Evolutionary conservation across 768 basidiomycete genomes (phyloP).

Genomic region (Mycena belliarum): DNA sequence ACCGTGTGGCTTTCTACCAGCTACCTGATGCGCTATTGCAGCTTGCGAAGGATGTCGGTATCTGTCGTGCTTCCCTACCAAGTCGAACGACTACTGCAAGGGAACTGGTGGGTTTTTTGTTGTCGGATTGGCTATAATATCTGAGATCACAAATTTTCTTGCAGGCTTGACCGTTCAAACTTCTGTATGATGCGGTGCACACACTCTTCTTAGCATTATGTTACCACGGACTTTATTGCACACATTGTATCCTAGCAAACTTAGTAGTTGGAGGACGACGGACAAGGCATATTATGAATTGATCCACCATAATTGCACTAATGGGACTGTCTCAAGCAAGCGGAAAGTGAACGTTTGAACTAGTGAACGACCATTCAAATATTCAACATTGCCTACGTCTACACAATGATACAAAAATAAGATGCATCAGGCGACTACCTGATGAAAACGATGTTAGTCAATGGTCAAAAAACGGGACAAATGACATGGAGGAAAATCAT

Average conservation of each 20-base stretch:
- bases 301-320: no score
- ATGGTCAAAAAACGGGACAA: no score
- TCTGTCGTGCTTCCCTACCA: constrained; percentile 84
- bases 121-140: neutral
- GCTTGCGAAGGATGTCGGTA: constrained; percentile 89
- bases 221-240: constrained; percentile 1
- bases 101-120: constrained; percentile 28
- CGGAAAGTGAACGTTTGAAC: no score
- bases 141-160: no score
- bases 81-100: constrained; percentile 67
- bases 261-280: neutral
- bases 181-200: neutral
- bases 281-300: neutral
- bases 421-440: no score
- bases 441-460: no score
- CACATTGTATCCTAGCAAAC: constrained; percentile 1
- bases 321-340: no score
- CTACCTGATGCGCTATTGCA: constrained; percentile 27
- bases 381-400: no score
- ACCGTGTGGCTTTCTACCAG: neutral
- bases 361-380: no score
- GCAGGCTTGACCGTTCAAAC: constrained; percentile 5
- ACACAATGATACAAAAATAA: no score
- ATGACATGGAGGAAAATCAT: constrained; percentile 37
- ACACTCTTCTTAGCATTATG: neutral